Conservation (phyloP, 345 rosid genomes). For the Populus simonii region DNA sequence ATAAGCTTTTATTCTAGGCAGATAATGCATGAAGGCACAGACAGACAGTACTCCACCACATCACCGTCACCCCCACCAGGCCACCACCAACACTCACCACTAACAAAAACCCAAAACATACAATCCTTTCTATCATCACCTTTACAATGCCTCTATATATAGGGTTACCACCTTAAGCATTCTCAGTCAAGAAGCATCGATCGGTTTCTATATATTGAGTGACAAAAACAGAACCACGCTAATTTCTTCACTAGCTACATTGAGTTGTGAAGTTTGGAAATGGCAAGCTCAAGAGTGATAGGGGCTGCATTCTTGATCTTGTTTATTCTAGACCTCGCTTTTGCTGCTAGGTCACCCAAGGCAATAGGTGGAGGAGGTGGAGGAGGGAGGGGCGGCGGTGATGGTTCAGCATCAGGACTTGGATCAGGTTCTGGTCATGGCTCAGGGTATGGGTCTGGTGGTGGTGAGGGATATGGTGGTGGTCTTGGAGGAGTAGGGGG, state of each 20-base stretch:
- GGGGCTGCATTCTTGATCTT: slow-evolving; percentile 42
- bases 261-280: slow-evolving; percentile 7
- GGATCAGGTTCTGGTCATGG: slow-evolving; percentile 38
- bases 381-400: slow-evolving; percentile 43
- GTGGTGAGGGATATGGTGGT: slow-evolving; percentile 12
- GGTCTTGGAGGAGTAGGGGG: slow-evolving; percentile 5
- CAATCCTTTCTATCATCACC: background rate
- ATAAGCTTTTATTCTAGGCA: background rate
- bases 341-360: slow-evolving; percentile 42
- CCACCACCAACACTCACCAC: slow-evolving; percentile 8
- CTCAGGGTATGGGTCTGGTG: slow-evolving; percentile 42
- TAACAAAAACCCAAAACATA: background rate
- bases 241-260: background rate
- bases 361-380: slow-evolving; percentile 16
- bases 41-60: background rate
- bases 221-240: background rate
- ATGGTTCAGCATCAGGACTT: slow-evolving; percentile 4
- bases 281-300: slow-evolving; percentile 29
- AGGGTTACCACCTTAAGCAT: slow-evolving; percentile 4
- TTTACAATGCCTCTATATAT: slow-evolving; percentile 15
- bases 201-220: background rate
- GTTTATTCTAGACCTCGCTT: slow-evolving; percentile 40
- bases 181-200: background rate
- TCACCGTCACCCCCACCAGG: slow-evolving; percentile 6
- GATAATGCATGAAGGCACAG: slow-evolving; percentile 3